These are phyloP conservation scores for Zygoascus meyerae DNA, from an alignment of 1,139 yeast genomes.

Conservation along the genomic window DNA sequence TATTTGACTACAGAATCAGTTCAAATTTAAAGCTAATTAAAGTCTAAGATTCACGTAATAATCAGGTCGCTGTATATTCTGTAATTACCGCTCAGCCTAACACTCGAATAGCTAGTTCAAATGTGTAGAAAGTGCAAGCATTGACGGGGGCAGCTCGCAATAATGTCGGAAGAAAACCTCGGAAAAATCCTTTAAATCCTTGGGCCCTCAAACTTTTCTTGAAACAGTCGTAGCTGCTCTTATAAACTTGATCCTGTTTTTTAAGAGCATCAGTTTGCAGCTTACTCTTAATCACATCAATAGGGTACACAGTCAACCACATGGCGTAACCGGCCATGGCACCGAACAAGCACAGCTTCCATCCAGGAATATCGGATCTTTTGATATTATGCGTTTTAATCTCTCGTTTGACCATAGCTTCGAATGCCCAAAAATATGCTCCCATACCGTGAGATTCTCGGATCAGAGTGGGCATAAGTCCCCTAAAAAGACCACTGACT, in stretches of 20 bases:
- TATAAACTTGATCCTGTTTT: conserved; percentile 40
- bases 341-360: conserved; percentile 76
- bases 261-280: conserved; percentile 77
- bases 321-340: conserved; percentile 81
- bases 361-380: conserved; percentile 72
- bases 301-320: conserved; percentile 78
- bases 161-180: conserved; percentile 85
- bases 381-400: conserved; percentile 39
- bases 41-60: neutral
- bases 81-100: conserved; percentile 21
- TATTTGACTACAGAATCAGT: no score
- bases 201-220: conserved; percentile 46
- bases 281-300: conserved; percentile 80
- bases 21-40: no score
- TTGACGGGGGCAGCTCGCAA: conserved; percentile 96
- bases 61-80: neutral
- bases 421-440: conserved; percentile 81
- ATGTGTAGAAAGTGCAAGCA: conserved; percentile 91
- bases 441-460: conserved; percentile 85
- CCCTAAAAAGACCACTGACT: conserved; percentile 60
- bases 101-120: conserved; percentile 63
- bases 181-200: conserved; percentile 74
- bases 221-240: conserved; percentile 50
- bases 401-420: conserved; percentile 70
- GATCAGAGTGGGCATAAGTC: conserved; percentile 68